Conservation (phyloP, 2,329 filamentous ascomycete species). For the Tympanopsis confertula region DNA sequence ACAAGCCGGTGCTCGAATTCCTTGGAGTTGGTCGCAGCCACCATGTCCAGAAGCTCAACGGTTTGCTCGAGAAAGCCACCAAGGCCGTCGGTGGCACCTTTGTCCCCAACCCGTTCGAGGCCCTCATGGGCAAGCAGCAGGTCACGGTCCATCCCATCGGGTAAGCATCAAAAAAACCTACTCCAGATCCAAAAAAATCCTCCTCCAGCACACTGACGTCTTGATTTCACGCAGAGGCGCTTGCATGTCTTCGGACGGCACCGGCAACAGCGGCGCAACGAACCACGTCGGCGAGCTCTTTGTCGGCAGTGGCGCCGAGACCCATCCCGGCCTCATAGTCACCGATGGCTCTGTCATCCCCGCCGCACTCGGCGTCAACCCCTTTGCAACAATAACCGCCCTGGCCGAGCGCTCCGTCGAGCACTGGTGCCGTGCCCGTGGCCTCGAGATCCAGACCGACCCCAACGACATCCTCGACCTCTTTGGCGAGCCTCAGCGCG, state of each 20-base stretch:
- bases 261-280: conserved; percentile 41
- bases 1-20: conserved; percentile 48
- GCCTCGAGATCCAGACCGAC: conserved; percentile 30
- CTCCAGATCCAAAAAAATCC: conserved; percentile 3
- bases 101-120: conserved; percentile 44
- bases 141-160: conserved; percentile 58
- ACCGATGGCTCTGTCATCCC: conserved; percentile 52
- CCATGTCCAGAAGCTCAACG: conserved; percentile 39
- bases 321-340: conserved; percentile 45
- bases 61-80: conserved; percentile 39
- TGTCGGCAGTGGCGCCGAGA: conserved; percentile 33
- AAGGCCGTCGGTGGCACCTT: conserved; percentile 46
- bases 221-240: conserved; percentile 44
- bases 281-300: conserved; percentile 53
- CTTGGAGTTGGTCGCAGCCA: conserved; percentile 42
- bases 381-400: conserved; percentile 58
- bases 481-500: conserved; percentile 35
- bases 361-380: conserved; percentile 51
- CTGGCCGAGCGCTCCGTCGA: conserved; percentile 54
- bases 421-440: conserved; percentile 26
- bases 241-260: conserved; percentile 47
- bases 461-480: conserved; percentile 38
- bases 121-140: conserved; percentile 40
- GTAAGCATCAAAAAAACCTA: conserved; percentile 17
- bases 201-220: conserved; percentile 7